Evolutionary conservation across 2,329 filamentous ascomycete species (phyloP).

Genomic region (Myriosclerotinia curreyana): DNA sequence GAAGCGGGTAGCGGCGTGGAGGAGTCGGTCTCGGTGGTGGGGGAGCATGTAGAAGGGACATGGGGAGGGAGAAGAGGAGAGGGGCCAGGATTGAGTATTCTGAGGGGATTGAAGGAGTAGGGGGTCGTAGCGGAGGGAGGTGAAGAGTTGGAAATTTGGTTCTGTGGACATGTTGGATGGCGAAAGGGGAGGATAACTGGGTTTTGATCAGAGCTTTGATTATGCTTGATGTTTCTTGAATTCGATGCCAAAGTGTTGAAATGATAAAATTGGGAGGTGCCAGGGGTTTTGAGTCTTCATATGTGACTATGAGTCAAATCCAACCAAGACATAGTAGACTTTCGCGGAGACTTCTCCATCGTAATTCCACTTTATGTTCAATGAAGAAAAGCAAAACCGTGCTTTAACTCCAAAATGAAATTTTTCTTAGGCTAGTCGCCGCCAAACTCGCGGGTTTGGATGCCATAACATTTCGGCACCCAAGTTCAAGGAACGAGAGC

Average conservation of each 20-base stretch:
- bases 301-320: background rate
- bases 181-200: background rate
- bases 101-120: slow-evolving; percentile 44
- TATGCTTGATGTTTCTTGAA: background rate
- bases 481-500: background rate
- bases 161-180: background rate
- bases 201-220: background rate
- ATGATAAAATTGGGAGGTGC: background rate
- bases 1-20: slow-evolving; percentile 60
- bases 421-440: no score
- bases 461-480: no score
- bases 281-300: background rate
- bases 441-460: no score
- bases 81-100: slow-evolving; percentile 41
- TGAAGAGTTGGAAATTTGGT: slow-evolving; percentile 58
- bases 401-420: background rate
- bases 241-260: no score
- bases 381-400: background rate
- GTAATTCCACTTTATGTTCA: background rate
- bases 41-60: slow-evolving; percentile 77
- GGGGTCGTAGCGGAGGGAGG: slow-evolving; percentile 69
- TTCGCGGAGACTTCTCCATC: background rate
- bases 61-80: slow-evolving; percentile 40
- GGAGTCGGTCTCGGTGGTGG: slow-evolving; percentile 74
- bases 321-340: background rate